Base-by-base conservation (phyloP, 345 rosid species). In the Linum usitatissimum region DNA sequence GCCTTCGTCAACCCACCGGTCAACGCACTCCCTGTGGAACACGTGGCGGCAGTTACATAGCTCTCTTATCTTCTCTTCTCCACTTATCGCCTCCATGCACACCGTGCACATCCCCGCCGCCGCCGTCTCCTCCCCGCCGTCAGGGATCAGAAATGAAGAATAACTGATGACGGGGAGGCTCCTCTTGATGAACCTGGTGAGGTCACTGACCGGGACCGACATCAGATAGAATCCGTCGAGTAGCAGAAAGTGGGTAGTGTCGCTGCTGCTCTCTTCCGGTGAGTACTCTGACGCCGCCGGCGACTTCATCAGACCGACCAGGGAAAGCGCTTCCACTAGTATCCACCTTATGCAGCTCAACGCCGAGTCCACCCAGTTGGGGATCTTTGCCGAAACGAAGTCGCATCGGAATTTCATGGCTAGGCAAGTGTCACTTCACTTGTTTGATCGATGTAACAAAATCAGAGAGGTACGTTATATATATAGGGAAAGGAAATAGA, bases 1-100 rank as follows among this genome's bases (percentile, higher is more conserved):
- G 20, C 73, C 77, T 57, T 56, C 61, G 54, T 78, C 77, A 8
- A 82, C 71, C 82, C 86, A 79, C 13, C 62, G 9, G 39, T 82
- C 84, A 54, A 83, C 30, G 71, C 84, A 83, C 18, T 60, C 73
- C 59, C 54, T 64, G 53, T 78, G 87, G 63, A 80, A 83, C 66
- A 74, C 74, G 69, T 83, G 83, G 53, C 18, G 18, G 55, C 84
- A 83, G 60, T 72, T 80, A 38, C 63, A 60, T 9, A 76, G 76
- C 71, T 74, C 69, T 66, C 83, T 76, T 9, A 78, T 62, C 59
- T 72, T 64, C n/a, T 80, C 65, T 18, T 49, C 57, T 54, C 49
- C 65, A 64, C 57, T 66, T 34, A 83, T 51, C 13, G 30, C 36
- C 23, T 66, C 75, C 68, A 83, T 68, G 78, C 84, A 83, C 1